Conservation (phyloP, 2,329 filamentous ascomycete species). For the Cadophora luteo-olivacea region DNA sequence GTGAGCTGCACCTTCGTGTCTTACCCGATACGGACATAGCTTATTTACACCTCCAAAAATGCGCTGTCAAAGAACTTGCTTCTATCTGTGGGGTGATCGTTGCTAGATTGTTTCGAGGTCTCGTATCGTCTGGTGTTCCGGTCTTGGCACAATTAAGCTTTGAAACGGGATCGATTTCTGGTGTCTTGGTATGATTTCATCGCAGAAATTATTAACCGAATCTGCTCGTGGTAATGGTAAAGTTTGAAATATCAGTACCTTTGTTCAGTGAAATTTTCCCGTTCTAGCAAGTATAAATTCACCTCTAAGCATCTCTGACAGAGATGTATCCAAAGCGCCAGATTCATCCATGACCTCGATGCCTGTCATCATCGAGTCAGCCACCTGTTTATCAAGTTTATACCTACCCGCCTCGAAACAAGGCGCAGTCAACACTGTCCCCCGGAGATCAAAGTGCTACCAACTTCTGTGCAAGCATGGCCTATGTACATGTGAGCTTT, state of each 20-base stretch:
- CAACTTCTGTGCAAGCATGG: neutral
- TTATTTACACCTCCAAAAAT: conserved; percentile 20
- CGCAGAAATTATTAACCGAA: neutral
- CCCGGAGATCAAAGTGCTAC: neutral
- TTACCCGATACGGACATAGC: conserved; percentile 15
- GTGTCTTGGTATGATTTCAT: neutral
- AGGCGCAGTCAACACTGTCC: conserved; percentile 2
- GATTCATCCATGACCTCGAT: neutral
- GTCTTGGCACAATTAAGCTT: conserved; percentile 8
- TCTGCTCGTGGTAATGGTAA: neutral
- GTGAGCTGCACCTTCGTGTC: conserved; percentile 13
- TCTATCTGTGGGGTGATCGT: neutral
- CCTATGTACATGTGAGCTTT: neutral
- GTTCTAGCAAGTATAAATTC: neutral
- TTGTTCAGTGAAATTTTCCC: neutral
- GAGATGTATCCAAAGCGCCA: neutral
- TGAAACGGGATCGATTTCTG: neutral
- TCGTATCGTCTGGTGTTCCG: conserved; percentile 6
- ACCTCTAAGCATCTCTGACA: no score
- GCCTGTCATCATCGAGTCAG: conserved; percentile 8
- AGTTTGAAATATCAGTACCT: neutral
- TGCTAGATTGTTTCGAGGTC: conserved; percentile 2
- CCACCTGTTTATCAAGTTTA: neutral
- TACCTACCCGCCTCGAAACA: conserved; percentile 7
- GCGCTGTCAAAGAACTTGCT: conserved; percentile 5